phyloP scores from a whole-genome alignment of 352 stramenopile genomes.

The Elongisporangium undulatum region DNA sequence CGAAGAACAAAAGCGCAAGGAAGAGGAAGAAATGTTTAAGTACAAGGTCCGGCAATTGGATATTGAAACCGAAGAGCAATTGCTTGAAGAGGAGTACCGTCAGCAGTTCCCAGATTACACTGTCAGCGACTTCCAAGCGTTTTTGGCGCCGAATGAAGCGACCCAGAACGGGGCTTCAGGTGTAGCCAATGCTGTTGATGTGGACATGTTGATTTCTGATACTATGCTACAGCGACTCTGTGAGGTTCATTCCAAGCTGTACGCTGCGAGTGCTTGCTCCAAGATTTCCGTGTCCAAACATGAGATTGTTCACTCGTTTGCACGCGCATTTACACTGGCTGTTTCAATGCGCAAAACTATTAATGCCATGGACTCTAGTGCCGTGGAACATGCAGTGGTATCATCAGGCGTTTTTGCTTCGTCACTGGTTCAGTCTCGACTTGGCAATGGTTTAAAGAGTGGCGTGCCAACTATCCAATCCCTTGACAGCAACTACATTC shows the following conservation, averaged over 20 bases:
- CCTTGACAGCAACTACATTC: constrained; percentile 74
- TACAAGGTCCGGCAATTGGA: constrained; percentile 83
- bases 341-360: constrained; percentile 64
- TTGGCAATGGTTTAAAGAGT: constrained; percentile 32
- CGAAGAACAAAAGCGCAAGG: constrained; percentile 65
- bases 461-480: constrained; percentile 47
- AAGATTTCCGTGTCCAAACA: constrained; percentile 30
- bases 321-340: constrained; percentile 60
- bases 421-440: constrained; percentile 63
- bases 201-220: constrained; percentile 67
- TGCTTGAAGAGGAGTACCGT: constrained; percentile 85
- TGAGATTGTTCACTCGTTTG: constrained; percentile 61
- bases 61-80: constrained; percentile 76
- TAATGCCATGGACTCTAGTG: constrained; percentile 39
- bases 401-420: constrained; percentile 55
- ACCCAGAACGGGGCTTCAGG: constrained; percentile 7
- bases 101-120: constrained; percentile 94
- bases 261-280: constrained; percentile 47
- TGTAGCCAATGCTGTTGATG: constrained; percentile 14
- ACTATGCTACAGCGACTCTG: constrained; percentile 68
- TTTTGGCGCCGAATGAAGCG: constrained; percentile 41
- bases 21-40: constrained; percentile 79
- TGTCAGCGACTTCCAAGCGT: constrained; percentile 57
- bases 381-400: constrained; percentile 45
- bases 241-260: constrained; percentile 65